Percentiles rank a stretch among this genome's conserved stretches.
Conservation (phyloP, 495 filamentous ascomycete species). For the Sphaerosporella brunnea region DNA sequence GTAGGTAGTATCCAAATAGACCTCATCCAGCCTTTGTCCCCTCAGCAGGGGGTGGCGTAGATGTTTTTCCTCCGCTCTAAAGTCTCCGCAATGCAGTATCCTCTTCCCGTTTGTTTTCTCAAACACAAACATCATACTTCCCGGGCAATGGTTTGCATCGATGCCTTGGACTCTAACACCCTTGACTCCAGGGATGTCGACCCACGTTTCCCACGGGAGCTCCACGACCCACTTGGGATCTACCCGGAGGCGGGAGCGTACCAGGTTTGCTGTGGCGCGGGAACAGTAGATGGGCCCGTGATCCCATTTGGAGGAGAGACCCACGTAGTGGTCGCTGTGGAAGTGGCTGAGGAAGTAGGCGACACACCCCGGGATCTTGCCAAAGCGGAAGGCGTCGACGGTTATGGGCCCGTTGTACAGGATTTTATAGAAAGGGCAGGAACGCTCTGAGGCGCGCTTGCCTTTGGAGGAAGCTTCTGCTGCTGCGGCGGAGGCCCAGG, state of each 20-base stretch:
- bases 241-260: conserved; percentile 68
- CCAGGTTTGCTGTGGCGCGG: conserved; percentile 73
- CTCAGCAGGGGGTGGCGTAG: conserved; percentile 63
- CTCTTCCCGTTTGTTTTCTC: conserved; percentile 54
- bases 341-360: conserved; percentile 98
- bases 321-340: conserved; percentile 93
- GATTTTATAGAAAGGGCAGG: conserved; percentile 97
- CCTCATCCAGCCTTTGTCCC: conserved; percentile 78
- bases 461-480: conserved; percentile 59
- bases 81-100: conserved; percentile 89
- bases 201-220: conserved; percentile 67
- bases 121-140: conserved; percentile 83
- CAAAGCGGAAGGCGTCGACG: conserved; percentile 93
- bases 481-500: conserved; percentile 75
- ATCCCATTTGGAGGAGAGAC: conserved; percentile 68
- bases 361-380: conserved; percentile 73
- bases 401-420: conserved; percentile 79
- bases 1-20: conserved; percentile 96
- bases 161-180: conserved; percentile 85
- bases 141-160: conserved; percentile 92
- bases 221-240: conserved; percentile 71
- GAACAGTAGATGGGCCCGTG: conserved; percentile 97
- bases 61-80: conserved; percentile 76
- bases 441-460: conserved; percentile 75
- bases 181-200: conserved; percentile 59